These are phyloP conservation scores for Plasmopara halstedii DNA, from an alignment of 352 stramenopile genomes.

Conservation along the genomic window DNA sequence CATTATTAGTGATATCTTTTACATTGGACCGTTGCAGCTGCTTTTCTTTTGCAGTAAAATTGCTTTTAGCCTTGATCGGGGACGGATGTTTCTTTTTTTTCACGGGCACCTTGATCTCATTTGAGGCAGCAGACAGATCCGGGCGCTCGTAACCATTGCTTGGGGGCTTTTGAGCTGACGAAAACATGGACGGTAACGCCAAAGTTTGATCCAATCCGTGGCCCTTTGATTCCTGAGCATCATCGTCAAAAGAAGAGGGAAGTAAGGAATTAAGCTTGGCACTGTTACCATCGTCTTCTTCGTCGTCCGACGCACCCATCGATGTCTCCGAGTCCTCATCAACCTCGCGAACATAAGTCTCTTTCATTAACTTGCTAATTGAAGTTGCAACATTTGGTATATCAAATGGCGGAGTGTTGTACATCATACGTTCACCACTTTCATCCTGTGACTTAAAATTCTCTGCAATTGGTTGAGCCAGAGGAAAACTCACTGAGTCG, in stretches of 20 bases:
- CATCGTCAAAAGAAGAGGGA: constrained; percentile 16
- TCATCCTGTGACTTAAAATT: constrained; percentile 6
- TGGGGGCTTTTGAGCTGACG: constrained; percentile 30
- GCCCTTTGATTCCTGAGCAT: constrained; percentile 48
- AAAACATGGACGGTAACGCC: constrained; percentile 33
- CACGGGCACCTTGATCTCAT: constrained; percentile 3
- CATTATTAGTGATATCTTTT: constrained; percentile 11
- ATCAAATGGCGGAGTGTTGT: not conserved
- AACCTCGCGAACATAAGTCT: constrained; percentile 12
- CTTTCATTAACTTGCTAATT: constrained; percentile 6
- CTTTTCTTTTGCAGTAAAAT: constrained; percentile 10
- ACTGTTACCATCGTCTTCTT: constrained; percentile 15
- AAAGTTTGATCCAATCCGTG: constrained; percentile 38
- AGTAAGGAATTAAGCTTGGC: constrained; percentile 2
- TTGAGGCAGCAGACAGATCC: constrained; percentile 10
- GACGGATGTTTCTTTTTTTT: not conserved
- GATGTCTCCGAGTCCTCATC: constrained; percentile 36
- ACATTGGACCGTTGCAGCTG: constrained; percentile 5
- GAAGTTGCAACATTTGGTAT: not conserved
- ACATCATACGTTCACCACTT: not conserved
- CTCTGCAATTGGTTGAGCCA: constrained; percentile 16
- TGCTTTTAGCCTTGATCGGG: constrained; percentile 4
- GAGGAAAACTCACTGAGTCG: constrained; percentile 3
- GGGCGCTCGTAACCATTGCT: constrained; percentile 27
- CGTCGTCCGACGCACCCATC: constrained; percentile 29